Evolutionary conservation across 257 asterid species (phyloP), one percentile per base, ranked within the genome.

Genomic region (Mentha longifolia): DNA sequence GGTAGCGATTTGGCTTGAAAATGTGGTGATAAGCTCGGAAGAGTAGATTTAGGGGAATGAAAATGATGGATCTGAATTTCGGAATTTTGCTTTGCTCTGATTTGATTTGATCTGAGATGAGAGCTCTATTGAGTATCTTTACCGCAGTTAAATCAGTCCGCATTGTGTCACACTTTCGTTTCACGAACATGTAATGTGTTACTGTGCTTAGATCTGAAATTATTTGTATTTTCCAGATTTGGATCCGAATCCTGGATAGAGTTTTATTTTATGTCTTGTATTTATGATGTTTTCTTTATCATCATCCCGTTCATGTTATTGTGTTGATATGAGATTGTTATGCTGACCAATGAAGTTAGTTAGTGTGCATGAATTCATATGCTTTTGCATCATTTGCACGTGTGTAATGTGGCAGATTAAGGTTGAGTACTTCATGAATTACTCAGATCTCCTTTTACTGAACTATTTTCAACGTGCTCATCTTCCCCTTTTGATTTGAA

Each of bases 101-200:
- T 65, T 82, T 68, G 87, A 82, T 85, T 82, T 68, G 87, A 82
- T 85, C 86, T 75, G 84, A 75, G 75, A 79, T 77, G 85, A 75
- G n/a, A 77, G 67, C 79, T 79, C 35, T 82, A 30, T 65, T 61
- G 65, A n/a, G 60, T 67, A 77, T 79, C 28, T 43, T 71, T 51
- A 71, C 20, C 67, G 56, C 64, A 41, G 78, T 77, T 72, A 82
- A 68, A 74, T 80, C 76, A 30, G 81, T 78, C 52, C 17, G 87
- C 83, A 68, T 77, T 72, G 83, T 59, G n/a, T 58, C 82, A 25
- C 78, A 17, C 37, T 72, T 70, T 25, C 82, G 68, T 65, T 71
- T 82, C 69, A 6, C 51, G 50, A 69, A 67, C 73, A 66, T 61
- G 74, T 74, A 84, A 47, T 50, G 49, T 63, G 31, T 28, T 66